A percentile compares a stretch with the other conserved stretches of the same genome.
Conservation (phyloP, 441 rosid genomes). For the California macrophylla region DNA sequence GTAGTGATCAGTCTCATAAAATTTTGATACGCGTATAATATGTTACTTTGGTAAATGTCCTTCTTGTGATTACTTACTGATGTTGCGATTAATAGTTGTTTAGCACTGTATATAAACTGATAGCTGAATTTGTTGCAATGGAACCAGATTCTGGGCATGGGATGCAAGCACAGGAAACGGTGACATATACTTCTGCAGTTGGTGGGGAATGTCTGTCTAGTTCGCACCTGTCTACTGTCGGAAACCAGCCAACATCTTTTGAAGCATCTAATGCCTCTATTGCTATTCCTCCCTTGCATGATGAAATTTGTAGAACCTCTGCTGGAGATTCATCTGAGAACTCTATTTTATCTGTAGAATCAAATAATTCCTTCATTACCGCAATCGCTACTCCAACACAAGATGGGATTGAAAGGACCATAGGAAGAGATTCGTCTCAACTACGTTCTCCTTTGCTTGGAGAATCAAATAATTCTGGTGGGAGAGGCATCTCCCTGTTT, state of each 20-base stretch:
- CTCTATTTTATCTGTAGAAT: constrained; percentile 30
- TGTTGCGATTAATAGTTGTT: neutral
- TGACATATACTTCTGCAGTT: constrained; percentile 34
- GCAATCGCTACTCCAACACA: neutral
- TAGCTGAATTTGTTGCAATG: constrained; percentile 31
- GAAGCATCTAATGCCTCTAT: constrained; percentile 39
- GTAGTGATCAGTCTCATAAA: neutral
- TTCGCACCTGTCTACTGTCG: constrained; percentile 29
- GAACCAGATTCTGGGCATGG: constrained; percentile 40
- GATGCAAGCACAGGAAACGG: constrained; percentile 41
- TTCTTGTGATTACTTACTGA: neutral
- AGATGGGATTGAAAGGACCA: neutral
- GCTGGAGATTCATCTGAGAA: constrained; percentile 30
- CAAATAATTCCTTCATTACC: neutral
- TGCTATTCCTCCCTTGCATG: constrained; percentile 20
- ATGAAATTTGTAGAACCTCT: constrained; percentile 32
- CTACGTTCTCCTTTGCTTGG: constrained; percentile 2
- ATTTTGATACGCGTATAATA: neutral
- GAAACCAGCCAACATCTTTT: constrained; percentile 29
- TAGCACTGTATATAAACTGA: neutral
- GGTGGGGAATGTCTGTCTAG: constrained; percentile 27
- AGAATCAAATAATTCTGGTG: constrained; percentile 32
- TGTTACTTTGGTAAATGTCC: neutral
- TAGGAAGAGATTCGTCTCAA: neutral
- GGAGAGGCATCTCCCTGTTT: constrained; percentile 55